Percentiles rank a stretch among this genome's conserved stretches.
Evolutionary conservation across 2,329 filamentous ascomycete genomes (phyloP).

Genomic region (Emericellopsis cladophorae): DNA sequence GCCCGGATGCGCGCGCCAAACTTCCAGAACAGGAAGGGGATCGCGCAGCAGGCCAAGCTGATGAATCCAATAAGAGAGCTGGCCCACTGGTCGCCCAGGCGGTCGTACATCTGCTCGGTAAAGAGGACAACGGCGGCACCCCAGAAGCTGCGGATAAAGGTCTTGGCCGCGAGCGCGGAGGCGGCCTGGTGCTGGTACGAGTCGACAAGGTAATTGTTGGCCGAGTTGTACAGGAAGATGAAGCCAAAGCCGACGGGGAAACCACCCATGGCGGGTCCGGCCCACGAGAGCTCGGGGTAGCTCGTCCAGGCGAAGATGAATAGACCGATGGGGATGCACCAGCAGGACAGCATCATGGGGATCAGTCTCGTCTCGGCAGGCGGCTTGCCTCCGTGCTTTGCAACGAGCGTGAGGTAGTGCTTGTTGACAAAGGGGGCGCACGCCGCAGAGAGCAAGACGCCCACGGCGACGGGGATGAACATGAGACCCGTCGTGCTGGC

Average conservation of each 20-base stretch:
- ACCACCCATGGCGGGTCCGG: conserved; percentile 59
- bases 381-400: conserved; percentile 55
- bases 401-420: conserved; percentile 57
- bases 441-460: conserved; percentile 53
- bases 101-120: conserved; percentile 67
- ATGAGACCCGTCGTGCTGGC: conserved; percentile 67
- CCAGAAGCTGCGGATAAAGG: conserved; percentile 68
- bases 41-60: conserved; percentile 63
- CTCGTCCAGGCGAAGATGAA: conserved; percentile 52
- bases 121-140: conserved; percentile 68
- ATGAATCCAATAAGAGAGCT: conserved; percentile 61
- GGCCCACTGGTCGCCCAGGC: conserved; percentile 66
- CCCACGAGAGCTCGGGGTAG: conserved; percentile 53
- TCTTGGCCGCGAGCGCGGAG: conserved; percentile 71
- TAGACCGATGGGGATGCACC: conserved; percentile 50
- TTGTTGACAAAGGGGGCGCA: conserved; percentile 67
- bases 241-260: conserved; percentile 67
- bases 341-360: conserved; percentile 70
- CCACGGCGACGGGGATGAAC: conserved; percentile 75
- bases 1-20: conserved; percentile 60
- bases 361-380: conserved; percentile 69
- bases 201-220: conserved; percentile 61
- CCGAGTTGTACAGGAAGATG: conserved; percentile 72
- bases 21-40: conserved; percentile 73
- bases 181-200: conserved; percentile 61